Conservation (phyloP, 805 yeast species). For the Saccharomycopsis capsularis region DNA sequence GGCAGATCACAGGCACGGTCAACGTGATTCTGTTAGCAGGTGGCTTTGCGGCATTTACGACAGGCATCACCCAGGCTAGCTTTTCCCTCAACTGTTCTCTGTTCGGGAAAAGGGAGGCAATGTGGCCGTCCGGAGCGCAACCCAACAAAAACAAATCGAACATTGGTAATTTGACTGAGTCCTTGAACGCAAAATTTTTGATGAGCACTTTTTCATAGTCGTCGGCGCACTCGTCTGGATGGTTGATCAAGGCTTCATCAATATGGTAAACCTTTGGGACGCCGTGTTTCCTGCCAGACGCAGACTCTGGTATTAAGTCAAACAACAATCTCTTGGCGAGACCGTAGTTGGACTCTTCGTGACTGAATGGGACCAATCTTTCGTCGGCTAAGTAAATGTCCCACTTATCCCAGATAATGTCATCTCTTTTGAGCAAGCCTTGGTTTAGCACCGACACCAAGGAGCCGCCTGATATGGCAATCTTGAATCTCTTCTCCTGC, state of each 20-base stretch:
- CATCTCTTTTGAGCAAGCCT: slow-evolving; percentile 71
- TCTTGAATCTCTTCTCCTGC: slow-evolving; percentile 68
- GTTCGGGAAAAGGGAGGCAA: slow-evolving; percentile 92
- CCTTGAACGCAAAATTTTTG: slow-evolving; percentile 90
- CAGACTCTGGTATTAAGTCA: slow-evolving; percentile 48
- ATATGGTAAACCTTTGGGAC: slow-evolving; percentile 77
- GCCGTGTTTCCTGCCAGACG: slow-evolving; percentile 29
- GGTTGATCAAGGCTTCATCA: slow-evolving; percentile 64
- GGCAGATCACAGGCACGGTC: slow-evolving; percentile 91
- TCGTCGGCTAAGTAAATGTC: slow-evolving; percentile 85
- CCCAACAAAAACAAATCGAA: slow-evolving; percentile 88
- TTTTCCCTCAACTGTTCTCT: slow-evolving; percentile 84
- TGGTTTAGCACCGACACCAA: slow-evolving; percentile 78
- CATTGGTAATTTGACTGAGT: slow-evolving; percentile 91
- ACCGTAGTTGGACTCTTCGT: slow-evolving; percentile 83
- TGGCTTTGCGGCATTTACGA: slow-evolving; percentile 84
- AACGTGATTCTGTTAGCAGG: slow-evolving; percentile 82
- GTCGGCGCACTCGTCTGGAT: slow-evolving; percentile 92
- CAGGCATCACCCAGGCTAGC: slow-evolving; percentile 93
- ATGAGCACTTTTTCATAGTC: slow-evolving; percentile 80
- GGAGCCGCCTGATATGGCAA: slow-evolving; percentile 92
- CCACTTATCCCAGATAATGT: slow-evolving; percentile 77
- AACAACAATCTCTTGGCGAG: slow-evolving; percentile 72
- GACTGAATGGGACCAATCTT: slow-evolving; percentile 75
- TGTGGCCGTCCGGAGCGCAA: slow-evolving; percentile 98